These are phyloP conservation scores for Rhynchospora pubera DNA, from an alignment of 176 grass and related monocot species.

Conservation along the genomic window DNA sequence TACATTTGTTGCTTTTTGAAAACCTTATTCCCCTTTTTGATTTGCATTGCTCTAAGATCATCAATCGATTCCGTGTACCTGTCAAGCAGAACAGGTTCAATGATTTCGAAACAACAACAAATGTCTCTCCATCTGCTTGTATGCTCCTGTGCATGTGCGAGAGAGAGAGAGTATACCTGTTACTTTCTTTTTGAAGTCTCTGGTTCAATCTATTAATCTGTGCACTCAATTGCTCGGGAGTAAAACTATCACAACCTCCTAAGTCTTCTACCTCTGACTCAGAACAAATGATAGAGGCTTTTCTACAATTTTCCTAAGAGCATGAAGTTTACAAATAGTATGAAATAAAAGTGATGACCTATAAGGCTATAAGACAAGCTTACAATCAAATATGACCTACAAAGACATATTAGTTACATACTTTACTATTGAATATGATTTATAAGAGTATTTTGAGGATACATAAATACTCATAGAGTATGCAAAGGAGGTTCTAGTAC, in stretches of 20 bases:
- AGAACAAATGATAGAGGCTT: constrained; percentile 78
- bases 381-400: background rate
- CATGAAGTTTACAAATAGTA: background rate
- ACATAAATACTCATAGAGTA: background rate
- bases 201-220: constrained; percentile 57
- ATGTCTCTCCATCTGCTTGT: background rate
- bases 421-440: background rate
- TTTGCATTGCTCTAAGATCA: constrained; percentile 61
- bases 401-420: background rate
- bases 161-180: constrained; percentile 42
- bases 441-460: background rate
- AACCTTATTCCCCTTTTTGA: constrained; percentile 61
- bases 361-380: background rate
- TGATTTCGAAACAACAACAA: background rate
- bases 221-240: constrained; percentile 58
- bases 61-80: constrained; percentile 65
- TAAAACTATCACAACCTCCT: constrained; percentile 44
- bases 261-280: constrained; percentile 64
- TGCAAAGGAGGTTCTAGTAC: no score
- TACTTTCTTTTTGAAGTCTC: constrained; percentile 70
- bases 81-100: constrained; percentile 10
- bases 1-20: constrained; percentile 57
- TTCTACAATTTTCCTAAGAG: constrained; percentile 52
- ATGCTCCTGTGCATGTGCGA: background rate
- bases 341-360: background rate